Percentiles rank a stretch among this genome's conserved stretches.
Evolutionary conservation across 1,139 yeast genomes (phyloP).

Genomic region (Debaryomyces sp.): DNA sequence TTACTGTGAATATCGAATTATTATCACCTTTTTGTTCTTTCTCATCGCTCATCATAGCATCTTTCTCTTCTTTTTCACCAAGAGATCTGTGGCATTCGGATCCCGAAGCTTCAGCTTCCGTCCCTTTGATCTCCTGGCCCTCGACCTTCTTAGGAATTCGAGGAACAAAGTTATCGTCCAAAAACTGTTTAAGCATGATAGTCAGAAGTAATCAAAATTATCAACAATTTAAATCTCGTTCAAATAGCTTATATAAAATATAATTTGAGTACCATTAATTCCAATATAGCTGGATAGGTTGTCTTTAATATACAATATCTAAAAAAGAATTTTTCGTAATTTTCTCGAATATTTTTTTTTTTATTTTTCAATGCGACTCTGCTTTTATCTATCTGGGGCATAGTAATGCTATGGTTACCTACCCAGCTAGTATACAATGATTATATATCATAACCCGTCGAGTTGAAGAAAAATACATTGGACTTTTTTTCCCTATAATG

Average conservation of each 20-base stretch:
- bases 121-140: not conserved
- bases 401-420: not conserved
- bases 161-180: constrained; percentile 23
- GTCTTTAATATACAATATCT: not conserved
- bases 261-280: not conserved
- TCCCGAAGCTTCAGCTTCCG: not conserved
- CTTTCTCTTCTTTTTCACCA: not conserved
- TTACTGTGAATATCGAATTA: constrained; percentile 17
- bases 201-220: not conserved
- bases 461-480: not conserved
- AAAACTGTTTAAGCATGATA: constrained; percentile 11
- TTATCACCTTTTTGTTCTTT: constrained; percentile 8
- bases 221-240: not conserved
- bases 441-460: not conserved
- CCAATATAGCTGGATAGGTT: not conserved
- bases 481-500: not conserved
- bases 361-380: not conserved
- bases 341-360: not conserved
- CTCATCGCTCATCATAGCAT: not conserved
- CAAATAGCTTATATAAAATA: not conserved
- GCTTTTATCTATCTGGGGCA: not conserved
- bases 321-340: not conserved
- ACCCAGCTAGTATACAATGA: not conserved
- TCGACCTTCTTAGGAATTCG: constrained; percentile 16
- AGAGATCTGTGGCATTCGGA: not conserved